A percentile compares a stretch with the other conserved stretches of the same genome.
phyloP scores from a whole-genome alignment of 192 early-diverging fungal genomes.

The Backusella sp. region DNA sequence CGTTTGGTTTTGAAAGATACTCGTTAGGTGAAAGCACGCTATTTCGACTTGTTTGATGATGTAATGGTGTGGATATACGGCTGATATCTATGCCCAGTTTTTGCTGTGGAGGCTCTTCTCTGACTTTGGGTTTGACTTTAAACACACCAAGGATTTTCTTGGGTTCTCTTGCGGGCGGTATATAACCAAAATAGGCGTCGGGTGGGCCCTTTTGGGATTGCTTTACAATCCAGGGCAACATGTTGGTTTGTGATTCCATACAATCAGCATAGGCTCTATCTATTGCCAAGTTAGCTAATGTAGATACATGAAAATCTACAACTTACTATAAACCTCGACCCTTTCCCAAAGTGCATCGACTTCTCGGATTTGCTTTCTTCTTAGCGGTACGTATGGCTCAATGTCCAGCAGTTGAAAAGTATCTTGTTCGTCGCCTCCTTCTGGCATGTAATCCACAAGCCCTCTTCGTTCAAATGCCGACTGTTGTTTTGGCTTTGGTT shows the following conservation, averaged over 20 bases:
- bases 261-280: conserved; percentile 25
- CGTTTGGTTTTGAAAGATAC: neutral
- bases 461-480: neutral
- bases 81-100: neutral
- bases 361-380: conserved; percentile 10
- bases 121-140: conserved; percentile 6
- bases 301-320: neutral
- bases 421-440: neutral
- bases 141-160: conserved; percentile 18
- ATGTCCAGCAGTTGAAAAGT: neutral
- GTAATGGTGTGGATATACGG: neutral
- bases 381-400: neutral
- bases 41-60: neutral
- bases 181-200: conserved; percentile 20
- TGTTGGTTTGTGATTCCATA: conserved; percentile 19
- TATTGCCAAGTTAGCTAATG: neutral
- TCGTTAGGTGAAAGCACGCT: neutral
- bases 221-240: conserved; percentile 28
- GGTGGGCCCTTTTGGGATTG: conserved; percentile 29
- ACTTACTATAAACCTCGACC: conserved; percentile 12
- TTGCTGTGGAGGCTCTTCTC: neutral
- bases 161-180: neutral
- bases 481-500: conserved; percentile 4
- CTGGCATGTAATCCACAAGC: neutral
- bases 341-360: conserved; percentile 9